Evolutionary conservation across 768 basidiomycete species (phyloP).

Genomic region (Mrakia blollopis): DNA sequence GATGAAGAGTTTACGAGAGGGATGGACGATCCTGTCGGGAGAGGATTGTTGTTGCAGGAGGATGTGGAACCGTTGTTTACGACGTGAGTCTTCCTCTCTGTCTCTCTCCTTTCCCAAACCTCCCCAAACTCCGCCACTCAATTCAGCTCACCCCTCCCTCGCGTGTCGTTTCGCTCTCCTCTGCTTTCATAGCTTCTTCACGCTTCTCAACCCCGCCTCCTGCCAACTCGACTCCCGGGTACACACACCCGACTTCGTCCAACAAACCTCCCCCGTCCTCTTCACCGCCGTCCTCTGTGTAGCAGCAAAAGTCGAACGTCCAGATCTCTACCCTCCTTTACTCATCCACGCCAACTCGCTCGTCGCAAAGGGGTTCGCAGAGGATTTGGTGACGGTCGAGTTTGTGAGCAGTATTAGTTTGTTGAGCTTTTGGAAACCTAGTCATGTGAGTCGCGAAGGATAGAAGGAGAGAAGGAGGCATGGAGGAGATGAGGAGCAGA

Average conservation of each 20-base stretch:
- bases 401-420: neutral
- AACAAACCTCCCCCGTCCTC: neutral
- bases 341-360: neutral
- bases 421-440: neutral
- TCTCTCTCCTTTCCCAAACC: neutral
- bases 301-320: neutral
- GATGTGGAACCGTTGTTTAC: neutral
- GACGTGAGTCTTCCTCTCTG: neutral
- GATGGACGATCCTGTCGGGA: neutral
- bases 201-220: neutral
- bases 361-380: neutral
- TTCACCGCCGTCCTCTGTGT: slow-evolving; percentile 3
- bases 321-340: neutral
- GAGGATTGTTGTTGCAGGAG: neutral
- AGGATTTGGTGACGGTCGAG: neutral
- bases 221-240: slow-evolving; percentile 1
- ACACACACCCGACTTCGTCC: neutral
- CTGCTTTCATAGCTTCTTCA: neutral
- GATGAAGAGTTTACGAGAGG: neutral
- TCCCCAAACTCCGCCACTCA: neutral
- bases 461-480: too few relatives aligned
- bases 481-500: too few relatives aligned
- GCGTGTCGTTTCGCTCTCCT: too few relatives aligned
- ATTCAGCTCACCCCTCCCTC: neutral
- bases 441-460: neutral